Evolutionary conservation across 768 basidiomycete species (phyloP).

Genomic region (Tulasnella sp.): DNA sequence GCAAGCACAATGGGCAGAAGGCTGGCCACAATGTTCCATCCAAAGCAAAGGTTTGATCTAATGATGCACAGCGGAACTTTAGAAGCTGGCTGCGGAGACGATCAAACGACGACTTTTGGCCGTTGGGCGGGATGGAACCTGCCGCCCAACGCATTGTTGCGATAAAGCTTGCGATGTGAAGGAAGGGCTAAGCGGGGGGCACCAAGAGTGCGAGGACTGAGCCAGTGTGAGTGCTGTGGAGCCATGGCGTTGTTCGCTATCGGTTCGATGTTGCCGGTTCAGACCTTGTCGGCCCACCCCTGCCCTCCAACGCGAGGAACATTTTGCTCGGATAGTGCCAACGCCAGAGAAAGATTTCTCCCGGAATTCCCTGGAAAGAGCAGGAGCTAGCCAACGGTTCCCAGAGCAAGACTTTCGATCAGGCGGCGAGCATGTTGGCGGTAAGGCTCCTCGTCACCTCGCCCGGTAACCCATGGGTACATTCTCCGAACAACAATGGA

Average conservation of each 20-base stretch:
- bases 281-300: not conserved
- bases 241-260: not conserved
- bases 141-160: not conserved
- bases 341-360: not conserved
- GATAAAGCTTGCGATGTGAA: not conserved
- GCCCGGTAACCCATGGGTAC: not conserved
- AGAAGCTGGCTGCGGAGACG: not conserved
- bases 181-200: not conserved
- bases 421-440: not conserved
- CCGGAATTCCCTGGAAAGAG: not conserved
- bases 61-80: not conserved
- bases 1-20: not conserved
- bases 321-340: not conserved
- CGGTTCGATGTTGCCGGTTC: not conserved
- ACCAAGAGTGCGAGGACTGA: conserved; percentile 1
- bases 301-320: not conserved
- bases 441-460: not conserved
- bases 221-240: not conserved
- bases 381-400: not conserved
- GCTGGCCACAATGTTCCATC: not conserved
- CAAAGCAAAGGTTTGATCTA: not conserved
- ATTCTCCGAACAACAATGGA: not conserved
- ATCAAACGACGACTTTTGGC: not conserved
- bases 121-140: not conserved
- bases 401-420: not conserved